Base-by-base conservation (phyloP, 441 rosid species). In the Euphorbia celastroides region DNA sequence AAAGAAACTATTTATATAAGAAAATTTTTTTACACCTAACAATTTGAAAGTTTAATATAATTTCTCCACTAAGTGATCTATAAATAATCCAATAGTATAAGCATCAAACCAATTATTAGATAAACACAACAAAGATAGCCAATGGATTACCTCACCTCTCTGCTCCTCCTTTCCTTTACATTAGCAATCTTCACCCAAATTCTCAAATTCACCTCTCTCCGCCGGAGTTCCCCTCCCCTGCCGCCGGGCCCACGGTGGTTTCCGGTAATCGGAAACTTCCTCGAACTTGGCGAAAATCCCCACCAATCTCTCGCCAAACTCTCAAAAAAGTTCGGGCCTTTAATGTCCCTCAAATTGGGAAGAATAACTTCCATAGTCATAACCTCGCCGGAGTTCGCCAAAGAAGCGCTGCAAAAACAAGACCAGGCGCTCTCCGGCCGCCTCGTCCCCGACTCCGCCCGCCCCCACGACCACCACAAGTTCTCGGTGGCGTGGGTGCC, bases 281-380 rank as follows among this genome's bases (percentile, higher is more conserved):
- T 63, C 2, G 10, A 42, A 30, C 34, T 62, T 0, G 66, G 66
- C 3, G 7, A 16, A 2, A 62, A 62, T 1, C 66, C 66, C 7
- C 67, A 63, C 38, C 16, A 28, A 7, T 52, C 20, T 2, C 25
- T 63, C 2, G 26, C 57, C n/a, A 44, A 63, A 7, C 57, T 63
- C 25, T 46, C 67, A 44, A 63, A 63, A 46, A 48, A 25, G 0
- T 63, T 11, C n/a, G 57, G 67, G 19, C 56, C 56, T 46, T 11
- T 63, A 7, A 48, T 63, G 67, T 17, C 41, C 13, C 67, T 63
- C 20, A 27, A 63, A 54, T 20, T 63, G 27, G 67, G 67, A 10
- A 44, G 41, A 32, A 17, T 17, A 28, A 63, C 67, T 5, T 8
- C 67, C 9, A 27, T 63, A 27, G 67, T 63, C 26, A 28, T 63